Evolutionary conservation across 2,329 filamentous ascomycete genomes (phyloP), one percentile per base, ranked within the genome.

Genomic region (Drechslerella stenobrocha): DNA sequence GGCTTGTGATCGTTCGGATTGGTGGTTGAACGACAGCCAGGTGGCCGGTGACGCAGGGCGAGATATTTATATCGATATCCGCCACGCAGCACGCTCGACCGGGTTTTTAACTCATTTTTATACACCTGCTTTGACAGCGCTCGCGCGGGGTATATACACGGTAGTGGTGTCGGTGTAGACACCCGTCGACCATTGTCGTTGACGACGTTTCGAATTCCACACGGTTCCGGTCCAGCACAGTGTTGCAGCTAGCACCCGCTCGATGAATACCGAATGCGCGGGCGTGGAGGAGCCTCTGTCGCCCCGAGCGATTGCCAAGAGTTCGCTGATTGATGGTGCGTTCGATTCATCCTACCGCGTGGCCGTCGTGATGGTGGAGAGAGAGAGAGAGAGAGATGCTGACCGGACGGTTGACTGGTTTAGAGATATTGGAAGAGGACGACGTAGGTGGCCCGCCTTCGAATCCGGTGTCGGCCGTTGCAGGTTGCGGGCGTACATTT

Each of bases 221-320:
- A n/a, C n/a, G n/a, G n/a, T n/a, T n/a, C n/a, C n/a, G n/a, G n/a
- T n/a, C n/a, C n/a, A n/a, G n/a, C n/a, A n/a, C n/a, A n/a, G n/a
- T n/a, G n/a, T n/a, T n/a, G n/a, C n/a, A n/a, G n/a, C 28, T 44
- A 20, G 37, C 13, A 15, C 5, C 40, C 28, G 28, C 22, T 46
- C 35, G 63, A 67, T 67, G 63, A 60, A 50, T 60, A 48, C 55
- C 34, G 63, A 66, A 55, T 59, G 47, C 48, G 24, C 46, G 57
- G 63, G 50, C n/a, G 55, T 60, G 42, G 63, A 67, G 63, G 63
- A 67, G 63, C 63, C 63, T n/a, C 55, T 60, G 45, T 67, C 63
- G 56, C 63, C 63, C 37, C 55, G 63, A 40, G 63, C 63, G 55
- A 42, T 52, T 52, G 63, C 53, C 5, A 67, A 67, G 55, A 55